These are phyloP conservation scores for Aspergillus kassunensis DNA, from an alignment of 495 filamentous ascomycete species.

Conservation along the genomic window DNA sequence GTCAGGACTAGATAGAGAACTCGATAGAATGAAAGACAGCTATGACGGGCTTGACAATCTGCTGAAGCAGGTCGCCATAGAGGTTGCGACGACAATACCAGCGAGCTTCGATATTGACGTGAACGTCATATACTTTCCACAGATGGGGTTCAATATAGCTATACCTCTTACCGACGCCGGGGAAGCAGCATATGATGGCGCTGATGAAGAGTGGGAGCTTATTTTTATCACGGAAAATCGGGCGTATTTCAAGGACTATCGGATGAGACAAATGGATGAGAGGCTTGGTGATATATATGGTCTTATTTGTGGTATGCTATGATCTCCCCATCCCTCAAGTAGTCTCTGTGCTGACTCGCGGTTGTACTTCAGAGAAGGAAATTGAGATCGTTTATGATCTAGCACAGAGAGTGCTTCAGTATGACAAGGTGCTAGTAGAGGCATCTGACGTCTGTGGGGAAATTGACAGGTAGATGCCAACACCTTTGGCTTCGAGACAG, in stretches of 20 bases:
- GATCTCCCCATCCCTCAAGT: not conserved
- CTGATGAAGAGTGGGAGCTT: constrained; percentile 63
- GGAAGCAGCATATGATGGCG: constrained; percentile 62
- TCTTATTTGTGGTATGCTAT: constrained; percentile 70
- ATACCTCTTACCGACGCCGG: constrained; percentile 62
- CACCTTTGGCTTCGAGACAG: not conserved
- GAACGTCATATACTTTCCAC: constrained; percentile 83
- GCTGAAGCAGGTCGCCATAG: constrained; percentile 60
- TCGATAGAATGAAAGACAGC: constrained; percentile 72
- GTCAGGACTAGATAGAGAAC: constrained; percentile 64
- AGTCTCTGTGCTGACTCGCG: not conserved
- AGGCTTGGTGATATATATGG: constrained; percentile 82
- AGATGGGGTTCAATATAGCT: constrained; percentile 84
- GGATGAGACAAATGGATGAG: constrained; percentile 80
- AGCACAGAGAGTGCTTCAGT: constrained; percentile 64
- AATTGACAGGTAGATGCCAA: constrained; percentile 59
- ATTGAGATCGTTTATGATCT: constrained; percentile 85
- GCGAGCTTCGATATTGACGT: constrained; percentile 55
- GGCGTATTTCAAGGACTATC: constrained; percentile 82
- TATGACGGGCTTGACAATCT: constrained; percentile 75
- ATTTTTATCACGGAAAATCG: constrained; percentile 69
- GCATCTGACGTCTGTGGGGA: constrained; percentile 80
- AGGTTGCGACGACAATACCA: constrained; percentile 61
- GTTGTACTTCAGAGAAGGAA: constrained; percentile 64
- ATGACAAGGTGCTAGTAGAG: constrained; percentile 60